A percentile compares a stretch with the other conserved stretches of the same genome.
Conservation (phyloP, 768 basidiomycete genomes). For the Kondoa malvinella region DNA sequence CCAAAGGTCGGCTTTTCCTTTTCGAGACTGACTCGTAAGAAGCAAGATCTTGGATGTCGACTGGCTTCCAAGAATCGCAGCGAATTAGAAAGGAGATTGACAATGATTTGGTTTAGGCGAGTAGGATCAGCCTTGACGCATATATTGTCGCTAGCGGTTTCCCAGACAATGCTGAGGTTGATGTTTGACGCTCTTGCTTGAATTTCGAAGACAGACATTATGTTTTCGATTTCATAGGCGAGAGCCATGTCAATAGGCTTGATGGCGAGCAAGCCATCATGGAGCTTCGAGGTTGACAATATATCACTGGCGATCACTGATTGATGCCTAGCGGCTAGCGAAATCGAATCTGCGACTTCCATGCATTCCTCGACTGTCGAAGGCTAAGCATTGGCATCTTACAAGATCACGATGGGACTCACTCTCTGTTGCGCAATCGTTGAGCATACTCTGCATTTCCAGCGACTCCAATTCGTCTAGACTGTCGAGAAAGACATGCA, state of each 20-base stretch:
- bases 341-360: neutral
- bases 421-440: neutral
- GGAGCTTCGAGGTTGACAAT: conserved; percentile 10
- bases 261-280: conserved; percentile 11
- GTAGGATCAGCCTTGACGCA: conserved; percentile 13
- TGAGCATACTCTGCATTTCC: neutral
- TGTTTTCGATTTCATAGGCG: neutral
- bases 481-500: neutral
- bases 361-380: neutral
- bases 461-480: neutral
- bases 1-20: neutral
- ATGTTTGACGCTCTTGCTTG: conserved; percentile 9
- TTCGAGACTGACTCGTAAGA: neutral
- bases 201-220: conserved; percentile 10
- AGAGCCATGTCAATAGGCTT: conserved; percentile 13
- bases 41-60: conserved; percentile 2
- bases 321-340: conserved; percentile 11
- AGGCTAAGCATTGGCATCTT: neutral
- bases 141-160: neutral
- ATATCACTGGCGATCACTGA: conserved; percentile 9
- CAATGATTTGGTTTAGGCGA: conserved; percentile 13
- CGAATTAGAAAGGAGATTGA: conserved; percentile 15
- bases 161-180: neutral
- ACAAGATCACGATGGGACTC: neutral
- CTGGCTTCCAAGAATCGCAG: conserved; percentile 10